Base-by-base conservation (phyloP, 192 early-diverging fungal species). In the Spinellus fusiger region DNA sequence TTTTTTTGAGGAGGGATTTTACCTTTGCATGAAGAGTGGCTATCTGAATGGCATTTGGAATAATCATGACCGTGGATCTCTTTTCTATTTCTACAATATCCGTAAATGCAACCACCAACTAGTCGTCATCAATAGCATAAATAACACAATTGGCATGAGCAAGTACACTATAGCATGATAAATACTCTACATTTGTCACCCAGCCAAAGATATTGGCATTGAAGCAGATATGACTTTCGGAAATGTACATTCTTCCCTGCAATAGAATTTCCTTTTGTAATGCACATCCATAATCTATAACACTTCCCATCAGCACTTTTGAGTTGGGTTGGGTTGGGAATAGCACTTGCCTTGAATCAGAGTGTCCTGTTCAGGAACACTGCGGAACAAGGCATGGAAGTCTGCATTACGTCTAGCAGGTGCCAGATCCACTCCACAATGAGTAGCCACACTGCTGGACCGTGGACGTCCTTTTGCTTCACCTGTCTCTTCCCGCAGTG, bases 121-220 rank as follows among this genome's bases (percentile, higher is more conserved):
- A 62, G 32, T 12, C 1, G 37, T 51, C 5, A 53, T 35, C 20
- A 28, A 26, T 18, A 44, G 34, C 23, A 22, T 52, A 8, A 27
- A 49, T 28, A 10, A 22, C 4, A 32, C 27, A n/a, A 62, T 50
- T 37, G 18, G 10, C n/a, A 55, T 28, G 15, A 62, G 25, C 12
- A 50, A 12, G 35, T 1, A 22, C 15, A 57, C 23, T n/a, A 32
- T 12, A 62, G 48, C 29, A 22, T 51, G 13, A 44, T 44, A 44
- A 44, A 44, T 10, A 10, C 10, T 44, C 18, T 79, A 80, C 83
- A 61, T 79, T 89, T 4, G 89, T 90, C 3, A 90, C 86, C 85
- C 91, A 93, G 32, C 93, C 93, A 78, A 95, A 91, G 59, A 95
- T 91, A 61, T 91, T 92, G 35, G 88, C 85, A 73, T 92, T 84